Percentiles rank a stretch among this genome's conserved stretches.
Conservation (phyloP, 2,329 filamentous ascomycete genomes). For the Thielaviopsis punctulata region DNA sequence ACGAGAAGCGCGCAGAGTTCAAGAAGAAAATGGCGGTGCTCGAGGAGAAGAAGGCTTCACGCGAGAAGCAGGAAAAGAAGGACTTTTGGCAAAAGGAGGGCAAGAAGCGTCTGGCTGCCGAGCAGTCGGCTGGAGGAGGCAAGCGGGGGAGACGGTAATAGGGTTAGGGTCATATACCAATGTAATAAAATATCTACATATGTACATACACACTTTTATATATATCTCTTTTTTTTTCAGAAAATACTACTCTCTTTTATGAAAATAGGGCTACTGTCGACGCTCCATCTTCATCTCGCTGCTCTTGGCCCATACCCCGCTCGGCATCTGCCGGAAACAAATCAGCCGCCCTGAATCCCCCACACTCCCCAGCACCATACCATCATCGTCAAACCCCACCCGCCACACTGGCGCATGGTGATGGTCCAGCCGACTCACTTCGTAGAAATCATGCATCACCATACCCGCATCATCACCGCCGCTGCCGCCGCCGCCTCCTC, state of each 20-base stretch:
- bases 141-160: constrained; percentile 17
- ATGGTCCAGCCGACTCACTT: constrained; percentile 49
- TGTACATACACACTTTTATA: not conserved
- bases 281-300: constrained; percentile 42
- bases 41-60: constrained; percentile 66
- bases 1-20: constrained; percentile 67
- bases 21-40: constrained; percentile 67
- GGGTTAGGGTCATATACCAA: not conserved
- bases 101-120: constrained; percentile 39
- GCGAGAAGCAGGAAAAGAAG: constrained; percentile 81
- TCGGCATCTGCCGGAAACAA: constrained; percentile 42
- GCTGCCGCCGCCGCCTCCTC: constrained; percentile 19
- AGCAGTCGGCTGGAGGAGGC: constrained; percentile 22
- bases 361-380: constrained; percentile 56
- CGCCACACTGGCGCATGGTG: constrained; percentile 60
- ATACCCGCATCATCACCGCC: constrained; percentile 37
- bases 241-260: not conserved
- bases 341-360: constrained; percentile 56
- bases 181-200: not conserved
- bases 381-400: constrained; percentile 52
- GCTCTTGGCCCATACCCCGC: constrained; percentile 41
- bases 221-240: not conserved
- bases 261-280: constrained; percentile 6
- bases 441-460: constrained; percentile 42
- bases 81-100: constrained; percentile 90